Evolutionary conservation across 352 stramenopile genomes (phyloP), one percentile per base, ranked within the genome.

Genomic region (Pythium sukuiense): DNA sequence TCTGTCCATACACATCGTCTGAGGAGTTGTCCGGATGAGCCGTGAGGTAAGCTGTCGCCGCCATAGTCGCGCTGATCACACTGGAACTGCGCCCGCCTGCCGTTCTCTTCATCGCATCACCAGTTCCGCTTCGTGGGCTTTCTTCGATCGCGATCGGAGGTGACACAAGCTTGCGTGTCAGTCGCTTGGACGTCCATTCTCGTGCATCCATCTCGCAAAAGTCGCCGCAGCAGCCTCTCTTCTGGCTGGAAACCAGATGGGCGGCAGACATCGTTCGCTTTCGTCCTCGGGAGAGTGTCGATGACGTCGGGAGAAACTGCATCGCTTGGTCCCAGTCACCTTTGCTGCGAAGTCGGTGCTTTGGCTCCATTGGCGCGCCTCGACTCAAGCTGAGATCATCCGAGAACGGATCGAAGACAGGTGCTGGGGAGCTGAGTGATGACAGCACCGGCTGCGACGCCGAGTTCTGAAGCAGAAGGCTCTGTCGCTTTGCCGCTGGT

Each of bases 191-290:
- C 12, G 78, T 71, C 39, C 85, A 74, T 9, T 75, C 65, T 3
- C 64, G 58, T n/a, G 81, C 67, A 1, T 79, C 75, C 13, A 89
- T 59, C 18, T 77, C 67, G 32, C 85, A 94, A 45, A 84, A 90
- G 54, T 94, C 85, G 12, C 85, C 85, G 13, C 73, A 81, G 48
- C 85, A 94, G 14, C 85, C 85, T 48, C 71, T 73, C 61, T 88
- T 89, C 41, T 93, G 85, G 56, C 85, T 93, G 13, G 80, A 94
- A 16, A 81, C 71, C 6, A 94, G 67, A 49, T 91, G 81, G 14
- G 81, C 76, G 16, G 83, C 85, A 14, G 85, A 88, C 11, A 90
- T 53, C 3, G 77, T 72, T 16, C 85, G 80, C 1, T 79, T 65
- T 2, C 83, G 70, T 2, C 70, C 72, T n/a, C 79, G 77, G n/a